A percentile compares a stretch with the other conserved stretches of the same genome.
Evolutionary conservation across 164 flowering plant species (phyloP).

Genomic region (Aristolochia californica): DNA sequence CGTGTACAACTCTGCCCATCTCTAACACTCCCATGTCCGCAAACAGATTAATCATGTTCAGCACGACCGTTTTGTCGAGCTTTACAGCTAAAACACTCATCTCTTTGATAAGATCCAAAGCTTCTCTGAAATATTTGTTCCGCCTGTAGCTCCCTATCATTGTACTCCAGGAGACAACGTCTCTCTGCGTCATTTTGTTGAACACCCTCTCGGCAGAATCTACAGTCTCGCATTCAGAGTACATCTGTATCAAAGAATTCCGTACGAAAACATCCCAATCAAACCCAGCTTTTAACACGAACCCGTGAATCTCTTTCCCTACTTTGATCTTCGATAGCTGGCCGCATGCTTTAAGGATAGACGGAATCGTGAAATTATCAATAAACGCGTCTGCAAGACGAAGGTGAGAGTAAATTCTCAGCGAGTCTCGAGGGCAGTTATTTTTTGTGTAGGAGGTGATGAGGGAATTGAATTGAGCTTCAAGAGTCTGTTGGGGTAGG

Average conservation of each 20-base stretch:
- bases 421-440: conserved; percentile 23
- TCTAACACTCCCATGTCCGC: conserved; percentile 21
- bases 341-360: conserved; percentile 45
- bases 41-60: conserved; percentile 42
- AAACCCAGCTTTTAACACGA: conserved; percentile 28
- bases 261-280: conserved; percentile 31
- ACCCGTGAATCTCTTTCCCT: conserved; percentile 55
- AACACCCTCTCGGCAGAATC: conserved; percentile 22
- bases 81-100: conserved; percentile 25
- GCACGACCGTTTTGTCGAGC: conserved; percentile 33
- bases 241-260: conserved; percentile 46
- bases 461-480: conserved; percentile 29
- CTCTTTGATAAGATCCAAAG: conserved; percentile 28
- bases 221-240: conserved; percentile 25
- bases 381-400: conserved; percentile 19
- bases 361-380: conserved; percentile 37
- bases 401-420: conserved; percentile 32
- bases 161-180: conserved; percentile 44
- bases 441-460: conserved; percentile 36
- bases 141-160: conserved; percentile 31
- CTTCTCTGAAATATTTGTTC: conserved; percentile 17
- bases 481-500: conserved; percentile 16
- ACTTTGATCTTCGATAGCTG: conserved; percentile 13
- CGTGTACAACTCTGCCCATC: conserved; percentile 35
- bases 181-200: conserved; percentile 38